Evolutionary conservation across 2,329 filamentous ascomycete genomes (phyloP), one percentile per base, ranked within the genome.

Genomic region (Leptoxyphium fumago): DNA sequence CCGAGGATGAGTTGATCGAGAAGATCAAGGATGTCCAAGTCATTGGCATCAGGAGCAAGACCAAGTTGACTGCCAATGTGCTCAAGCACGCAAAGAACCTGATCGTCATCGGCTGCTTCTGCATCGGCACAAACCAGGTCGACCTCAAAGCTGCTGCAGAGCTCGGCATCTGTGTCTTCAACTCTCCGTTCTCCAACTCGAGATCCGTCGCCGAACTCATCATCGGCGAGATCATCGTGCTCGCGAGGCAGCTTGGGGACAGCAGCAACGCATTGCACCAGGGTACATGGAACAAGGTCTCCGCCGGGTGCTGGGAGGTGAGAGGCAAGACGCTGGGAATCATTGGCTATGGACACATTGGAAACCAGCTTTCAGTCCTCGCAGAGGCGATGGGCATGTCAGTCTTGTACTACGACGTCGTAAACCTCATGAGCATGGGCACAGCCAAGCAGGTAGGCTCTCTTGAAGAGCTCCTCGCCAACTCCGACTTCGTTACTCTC

Each of bases 11-110:
- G 67, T 76, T 98, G 56, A 94, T 98, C 61, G 82, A 94, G 69
- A 98, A 94, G 74, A 98, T 98, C 60, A 94, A 86, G 48, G 84
- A 95, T 61, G 84, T 95, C 26, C 91, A 98, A 61, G 91, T 96
- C 57, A 91, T 98, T 61, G 91, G 91, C 52, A 96, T 98, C 57
- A 84, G 91, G 52, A 96, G 89, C 47, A 98, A 98, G 72, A 98
- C 91, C 29, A 94, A 91, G 69, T 76, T 98, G 61, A 89, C 80
- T 8, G 80, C 83, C 50, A 81, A 80, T 57, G 84, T 98, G 26
- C 74, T 98, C 48, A 74, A 77, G 45, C 81, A 93, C 62, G 91
- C 91, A 44, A 93, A 88, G 70, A 94, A 95, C 63, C 75, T 98
- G 43, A 82, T 96, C 46, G 91, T 95, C 49, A 78, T 96, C 55